Evolutionary conservation across 495 filamentous ascomycete species (phyloP).

Genomic region (Echria macrotheca): DNA sequence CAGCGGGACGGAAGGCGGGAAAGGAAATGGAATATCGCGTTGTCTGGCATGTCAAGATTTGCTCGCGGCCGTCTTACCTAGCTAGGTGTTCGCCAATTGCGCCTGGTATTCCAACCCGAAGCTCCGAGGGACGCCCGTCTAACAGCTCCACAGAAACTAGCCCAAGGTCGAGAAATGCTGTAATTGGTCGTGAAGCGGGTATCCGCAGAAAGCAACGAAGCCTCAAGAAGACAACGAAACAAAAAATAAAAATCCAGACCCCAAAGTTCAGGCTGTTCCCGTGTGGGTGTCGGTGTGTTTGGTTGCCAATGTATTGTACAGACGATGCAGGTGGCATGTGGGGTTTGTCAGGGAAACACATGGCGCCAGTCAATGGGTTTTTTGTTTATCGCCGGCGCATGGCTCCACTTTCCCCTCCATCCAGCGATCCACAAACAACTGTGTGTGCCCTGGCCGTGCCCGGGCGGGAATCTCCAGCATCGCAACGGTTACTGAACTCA

Average conservation of each 20-base stretch:
- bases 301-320: not conserved
- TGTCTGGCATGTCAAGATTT: too few relatives aligned
- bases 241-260: not conserved
- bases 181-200: too few relatives aligned
- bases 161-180: too few relatives aligned
- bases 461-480: slow-evolving; percentile 13
- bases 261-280: not conserved
- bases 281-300: slow-evolving; percentile 1
- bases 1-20: not conserved
- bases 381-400: slow-evolving; percentile 9
- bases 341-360: not conserved
- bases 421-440: not conserved
- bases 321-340: not conserved
- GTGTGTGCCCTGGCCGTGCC: not conserved
- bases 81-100: too few relatives aligned
- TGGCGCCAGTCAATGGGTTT: not conserved
- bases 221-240: not conserved
- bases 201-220: too few relatives aligned
- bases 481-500: too few relatives aligned
- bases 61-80: too few relatives aligned
- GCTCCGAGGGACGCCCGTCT: too few relatives aligned
- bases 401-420: not conserved
- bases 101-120: too few relatives aligned
- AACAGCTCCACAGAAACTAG: too few relatives aligned
- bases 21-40: not conserved